phyloP scores from a whole-genome alignment of 352 stramenopile species.

The Phytophthora sansomeana region DNA sequence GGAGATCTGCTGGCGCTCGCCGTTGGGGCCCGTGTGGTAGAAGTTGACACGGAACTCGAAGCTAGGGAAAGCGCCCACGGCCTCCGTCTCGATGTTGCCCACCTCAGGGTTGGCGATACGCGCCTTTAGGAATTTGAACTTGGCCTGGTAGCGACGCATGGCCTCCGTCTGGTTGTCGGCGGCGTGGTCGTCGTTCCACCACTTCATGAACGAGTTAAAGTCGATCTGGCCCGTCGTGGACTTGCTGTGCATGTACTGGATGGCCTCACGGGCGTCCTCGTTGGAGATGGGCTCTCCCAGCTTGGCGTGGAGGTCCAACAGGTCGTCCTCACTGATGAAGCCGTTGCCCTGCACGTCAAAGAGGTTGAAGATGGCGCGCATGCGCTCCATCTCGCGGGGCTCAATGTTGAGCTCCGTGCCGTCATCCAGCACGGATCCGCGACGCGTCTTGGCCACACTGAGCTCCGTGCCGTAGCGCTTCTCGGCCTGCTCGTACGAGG shows the following conservation, averaged over 20 bases:
- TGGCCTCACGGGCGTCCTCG: slow-evolving; percentile 77
- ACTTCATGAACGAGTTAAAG: slow-evolving; percentile 91
- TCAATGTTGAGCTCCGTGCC: slow-evolving; percentile 84
- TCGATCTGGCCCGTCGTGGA: slow-evolving; percentile 70
- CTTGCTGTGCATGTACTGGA: slow-evolving; percentile 73
- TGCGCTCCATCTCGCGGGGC: slow-evolving; percentile 85
- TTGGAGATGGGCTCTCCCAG: slow-evolving; percentile 82
- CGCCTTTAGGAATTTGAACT: slow-evolving; percentile 92
- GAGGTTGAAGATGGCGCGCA: slow-evolving; percentile 86
- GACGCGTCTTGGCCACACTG: slow-evolving; percentile 55
- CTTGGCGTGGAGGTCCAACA: slow-evolving; percentile 84
- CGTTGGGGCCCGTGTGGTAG: slow-evolving; percentile 82
- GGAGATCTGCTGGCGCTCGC: slow-evolving; percentile 90
- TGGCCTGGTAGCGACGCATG: slow-evolving; percentile 86
- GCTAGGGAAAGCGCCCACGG: slow-evolving; percentile 83
- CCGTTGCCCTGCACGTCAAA: slow-evolving; percentile 86
- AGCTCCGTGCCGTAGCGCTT: slow-evolving; percentile 78
- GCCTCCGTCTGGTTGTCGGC: slow-evolving; percentile 73
- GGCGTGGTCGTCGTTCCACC: slow-evolving; percentile 89
- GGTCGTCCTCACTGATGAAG: slow-evolving; percentile 80
- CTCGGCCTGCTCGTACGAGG: slow-evolving; percentile 81
- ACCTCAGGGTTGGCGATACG: slow-evolving; percentile 86
- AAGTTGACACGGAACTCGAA: slow-evolving; percentile 93
- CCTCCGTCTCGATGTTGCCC: slow-evolving; percentile 80
- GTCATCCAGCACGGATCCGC: slow-evolving; percentile 78